Evolutionary conservation across 306 rosid genomes (phyloP), one percentile per base, ranked within the genome.

Genomic region (Fagus crenata): DNA sequence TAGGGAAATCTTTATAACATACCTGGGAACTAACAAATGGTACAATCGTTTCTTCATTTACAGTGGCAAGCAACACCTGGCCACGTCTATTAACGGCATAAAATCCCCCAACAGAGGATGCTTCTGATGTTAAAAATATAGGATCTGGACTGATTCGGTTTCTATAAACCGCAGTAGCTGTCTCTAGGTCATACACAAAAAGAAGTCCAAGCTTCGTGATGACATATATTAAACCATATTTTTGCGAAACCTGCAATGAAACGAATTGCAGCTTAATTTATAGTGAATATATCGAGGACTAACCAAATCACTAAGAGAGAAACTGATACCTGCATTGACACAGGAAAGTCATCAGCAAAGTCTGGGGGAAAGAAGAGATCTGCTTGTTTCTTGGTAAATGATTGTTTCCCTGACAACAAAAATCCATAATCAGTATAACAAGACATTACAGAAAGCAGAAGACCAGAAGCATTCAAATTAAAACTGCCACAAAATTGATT

Each of bases 141-240:
- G 97, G 97, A 83, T 91, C 93, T 69, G 97, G 90, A 88, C 93
- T 89, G 72, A 91, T 91, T 77, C 93, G 84, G 67, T 91, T 91
- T 79, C 97, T 87, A 79, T 89, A 91, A 82, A 91, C 92, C 41
- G 93, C 96, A 22, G 91, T 87, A 28, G 96, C 96, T 49, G 89
- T 87, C 87, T 91, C 96, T 69, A 91, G 79, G 87, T 91, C 96
- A 83, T 91, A 91, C 61, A 91, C 93, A 71, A 91, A 91, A 61
- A 91, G 81, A 74, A 91, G 93, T 65, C 96, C 96, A 69, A 89
- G 93, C 89, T 91, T 91, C 36, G 93, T 91, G 80, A 91, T 88
- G 75, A 89, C 93, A 78, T 86, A 91, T 71, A 89, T 84, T 87
- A 91, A 82, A 55, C 93, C 92, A 76, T 89, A 91, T 85, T 91